phyloP scores from a whole-genome alignment of 805 yeast genomes.

The Grigorovia yakushimaensis region DNA sequence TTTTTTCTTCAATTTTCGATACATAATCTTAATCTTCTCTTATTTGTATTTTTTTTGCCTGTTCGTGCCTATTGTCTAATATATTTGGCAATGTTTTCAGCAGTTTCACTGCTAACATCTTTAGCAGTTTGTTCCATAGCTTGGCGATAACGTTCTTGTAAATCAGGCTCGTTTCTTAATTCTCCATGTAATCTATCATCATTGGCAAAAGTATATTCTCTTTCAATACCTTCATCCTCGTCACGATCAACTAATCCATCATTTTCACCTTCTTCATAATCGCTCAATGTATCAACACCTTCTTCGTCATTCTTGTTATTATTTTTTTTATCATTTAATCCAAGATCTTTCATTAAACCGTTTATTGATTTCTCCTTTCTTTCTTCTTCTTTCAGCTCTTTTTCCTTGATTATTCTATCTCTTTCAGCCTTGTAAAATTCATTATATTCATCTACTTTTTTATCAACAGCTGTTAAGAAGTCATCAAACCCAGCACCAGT shows the following conservation, averaged over 20 bases:
- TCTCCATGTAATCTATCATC: slow-evolving; percentile 54
- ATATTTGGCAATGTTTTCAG: slow-evolving; percentile 63
- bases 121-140: slow-evolving; percentile 61
- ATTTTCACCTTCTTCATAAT: slow-evolving; percentile 33
- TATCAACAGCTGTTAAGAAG: slow-evolving; percentile 72
- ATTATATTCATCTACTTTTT: slow-evolving; percentile 79
- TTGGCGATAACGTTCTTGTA: slow-evolving; percentile 62
- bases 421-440: slow-evolving; percentile 78
- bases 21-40: no score
- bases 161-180: slow-evolving; percentile 33
- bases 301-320: slow-evolving; percentile 49
- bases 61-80: slow-evolving; percentile 42
- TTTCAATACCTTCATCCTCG: slow-evolving; percentile 46
- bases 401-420: slow-evolving; percentile 66
- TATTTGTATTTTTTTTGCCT: no score
- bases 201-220: slow-evolving; percentile 65
- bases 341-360: slow-evolving; percentile 78
- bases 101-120: slow-evolving; percentile 53
- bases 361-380: slow-evolving; percentile 63
- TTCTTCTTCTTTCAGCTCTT: slow-evolving; percentile 63
- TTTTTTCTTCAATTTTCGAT: no score
- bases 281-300: slow-evolving; percentile 43
- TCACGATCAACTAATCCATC: slow-evolving; percentile 36
- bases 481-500: slow-evolving; percentile 95
- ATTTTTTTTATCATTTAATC: slow-evolving; percentile 37